Conservation (phyloP, 176 grass and related monocot species). For the Bonia amplexicaulis region DNA sequence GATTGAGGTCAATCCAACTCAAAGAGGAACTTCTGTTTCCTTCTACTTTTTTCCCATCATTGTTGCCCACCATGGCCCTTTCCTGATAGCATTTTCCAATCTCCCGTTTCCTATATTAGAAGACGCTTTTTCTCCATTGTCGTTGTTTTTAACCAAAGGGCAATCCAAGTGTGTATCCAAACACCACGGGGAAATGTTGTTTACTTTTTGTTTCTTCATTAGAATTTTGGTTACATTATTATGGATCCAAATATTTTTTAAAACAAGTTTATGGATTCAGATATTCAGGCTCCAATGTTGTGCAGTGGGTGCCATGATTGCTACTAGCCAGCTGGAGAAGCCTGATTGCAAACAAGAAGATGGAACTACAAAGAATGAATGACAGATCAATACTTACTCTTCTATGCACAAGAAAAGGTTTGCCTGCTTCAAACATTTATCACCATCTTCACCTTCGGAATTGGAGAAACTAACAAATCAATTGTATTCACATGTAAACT, state of each 20-base stretch:
- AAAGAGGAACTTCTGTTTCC: background rate
- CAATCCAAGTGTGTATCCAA: background rate
- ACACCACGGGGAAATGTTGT: background rate
- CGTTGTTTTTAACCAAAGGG: background rate
- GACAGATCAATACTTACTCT: constrained; percentile 33
- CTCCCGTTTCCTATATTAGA: background rate
- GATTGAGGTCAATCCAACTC: background rate
- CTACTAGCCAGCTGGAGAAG: constrained; percentile 26
- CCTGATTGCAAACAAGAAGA: constrained; percentile 33
- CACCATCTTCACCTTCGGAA: background rate
- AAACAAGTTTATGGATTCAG: background rate
- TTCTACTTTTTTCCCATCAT: too few relatives aligned
- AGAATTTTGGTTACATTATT: background rate
- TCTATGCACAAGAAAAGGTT: too few relatives aligned
- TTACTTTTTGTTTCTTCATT: background rate
- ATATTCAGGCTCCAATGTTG: constrained; percentile 7
- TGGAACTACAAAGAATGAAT: constrained; percentile 26
- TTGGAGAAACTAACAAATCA: background rate
- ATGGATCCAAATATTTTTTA: background rate
- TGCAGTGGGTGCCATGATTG: constrained; percentile 47
- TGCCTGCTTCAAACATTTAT: background rate
- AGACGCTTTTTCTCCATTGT: background rate
- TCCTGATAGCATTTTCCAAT: too few relatives aligned
- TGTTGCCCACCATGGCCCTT: too few relatives aligned
- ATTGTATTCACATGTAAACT: background rate